Conservation (phyloP, 495 filamentous ascomycete genomes). For the Thermothielavioides terrestris region DNA sequence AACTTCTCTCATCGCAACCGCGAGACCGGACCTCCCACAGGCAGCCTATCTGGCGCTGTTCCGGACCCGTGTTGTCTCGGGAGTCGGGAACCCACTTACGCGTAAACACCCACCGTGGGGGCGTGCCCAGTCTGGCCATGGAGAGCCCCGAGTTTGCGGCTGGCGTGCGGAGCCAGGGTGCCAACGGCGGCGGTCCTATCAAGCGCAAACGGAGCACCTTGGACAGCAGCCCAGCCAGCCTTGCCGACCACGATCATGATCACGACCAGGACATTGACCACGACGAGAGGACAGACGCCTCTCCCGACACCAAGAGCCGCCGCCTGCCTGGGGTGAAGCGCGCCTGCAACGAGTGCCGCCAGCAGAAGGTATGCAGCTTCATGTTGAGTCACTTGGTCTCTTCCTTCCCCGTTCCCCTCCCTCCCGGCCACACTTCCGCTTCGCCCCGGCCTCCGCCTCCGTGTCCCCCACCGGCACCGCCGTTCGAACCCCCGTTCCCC, state of each 20-base stretch:
- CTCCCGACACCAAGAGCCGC: constrained; percentile 26
- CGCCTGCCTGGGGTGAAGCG: constrained; percentile 63
- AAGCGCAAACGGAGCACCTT: constrained; percentile 42
- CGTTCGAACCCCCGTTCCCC: neutral
- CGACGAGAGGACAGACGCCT: constrained; percentile 49
- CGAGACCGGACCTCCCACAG: constrained; percentile 29
- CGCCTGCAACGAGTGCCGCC: constrained; percentile 90
- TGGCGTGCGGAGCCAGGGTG: constrained; percentile 35
- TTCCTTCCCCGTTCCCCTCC: neutral
- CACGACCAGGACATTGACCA: constrained; percentile 49
- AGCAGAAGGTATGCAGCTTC: constrained; percentile 60
- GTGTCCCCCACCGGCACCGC: neutral
- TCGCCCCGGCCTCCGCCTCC: neutral
- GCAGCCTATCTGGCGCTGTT: constrained; percentile 19
- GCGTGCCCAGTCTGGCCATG: constrained; percentile 15
- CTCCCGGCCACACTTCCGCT: no score
- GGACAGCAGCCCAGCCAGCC: constrained; percentile 63
- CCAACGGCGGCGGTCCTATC: constrained; percentile 25
- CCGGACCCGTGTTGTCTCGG: constrained; percentile 23
- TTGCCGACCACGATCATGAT: constrained; percentile 54
- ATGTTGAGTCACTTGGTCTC: neutral
- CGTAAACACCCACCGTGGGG: constrained; percentile 5
- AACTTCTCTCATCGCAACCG: constrained; percentile 23
- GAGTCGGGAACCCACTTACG: constrained; percentile 14
- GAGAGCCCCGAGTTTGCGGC: constrained; percentile 28